Percentiles rank a stretch among this genome's conserved stretches.
phyloP scores from a whole-genome alignment of 1,139 yeast species.

The Yamadazyma epiphylla region DNA sequence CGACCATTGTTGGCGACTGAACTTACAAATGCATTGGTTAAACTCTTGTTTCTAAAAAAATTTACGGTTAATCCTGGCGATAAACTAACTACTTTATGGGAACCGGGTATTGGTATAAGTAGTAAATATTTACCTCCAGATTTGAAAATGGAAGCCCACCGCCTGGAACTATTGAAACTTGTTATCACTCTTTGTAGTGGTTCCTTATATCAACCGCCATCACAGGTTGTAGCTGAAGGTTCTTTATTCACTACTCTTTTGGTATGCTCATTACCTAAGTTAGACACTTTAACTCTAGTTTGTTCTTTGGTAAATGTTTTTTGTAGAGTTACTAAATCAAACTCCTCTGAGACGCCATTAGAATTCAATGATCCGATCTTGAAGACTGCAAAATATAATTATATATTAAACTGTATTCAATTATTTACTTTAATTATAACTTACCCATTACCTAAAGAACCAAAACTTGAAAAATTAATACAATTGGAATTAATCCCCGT shows the following conservation, averaged over 20 bases:
- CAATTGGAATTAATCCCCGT: slow-evolving; percentile 37
- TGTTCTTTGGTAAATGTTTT: slow-evolving; percentile 67
- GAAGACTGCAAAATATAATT: slow-evolving; percentile 38
- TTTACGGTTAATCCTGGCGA: slow-evolving; percentile 45
- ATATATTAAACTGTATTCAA: slow-evolving; percentile 59
- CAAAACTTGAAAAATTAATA: slow-evolving; percentile 29
- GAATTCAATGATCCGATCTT: slow-evolving; percentile 31
- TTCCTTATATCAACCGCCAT: slow-evolving; percentile 50
- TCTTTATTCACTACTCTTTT: slow-evolving; percentile 57
- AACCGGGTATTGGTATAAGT: slow-evolving; percentile 64
- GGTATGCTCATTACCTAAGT: slow-evolving; percentile 49
- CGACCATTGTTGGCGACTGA: slow-evolving; percentile 45
- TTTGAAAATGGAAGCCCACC: slow-evolving; percentile 55
- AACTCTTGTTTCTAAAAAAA: slow-evolving; percentile 55
- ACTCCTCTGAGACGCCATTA: slow-evolving; percentile 35
- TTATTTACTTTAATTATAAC: slow-evolving; percentile 58
- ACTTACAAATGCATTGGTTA: slow-evolving; percentile 43
- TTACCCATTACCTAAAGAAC: slow-evolving; percentile 55
- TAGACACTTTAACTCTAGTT: slow-evolving; percentile 49
- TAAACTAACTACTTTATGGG: slow-evolving; percentile 49
- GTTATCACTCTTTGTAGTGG: slow-evolving; percentile 62
- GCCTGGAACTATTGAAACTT: slow-evolving; percentile 64
- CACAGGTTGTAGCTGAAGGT: slow-evolving; percentile 46
- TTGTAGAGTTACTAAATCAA: slow-evolving; percentile 33
- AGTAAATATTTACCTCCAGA: slow-evolving; percentile 42